Base-by-base conservation (phyloP, 441 rosid species). In the Bocquillonia castaneifolia region DNA sequence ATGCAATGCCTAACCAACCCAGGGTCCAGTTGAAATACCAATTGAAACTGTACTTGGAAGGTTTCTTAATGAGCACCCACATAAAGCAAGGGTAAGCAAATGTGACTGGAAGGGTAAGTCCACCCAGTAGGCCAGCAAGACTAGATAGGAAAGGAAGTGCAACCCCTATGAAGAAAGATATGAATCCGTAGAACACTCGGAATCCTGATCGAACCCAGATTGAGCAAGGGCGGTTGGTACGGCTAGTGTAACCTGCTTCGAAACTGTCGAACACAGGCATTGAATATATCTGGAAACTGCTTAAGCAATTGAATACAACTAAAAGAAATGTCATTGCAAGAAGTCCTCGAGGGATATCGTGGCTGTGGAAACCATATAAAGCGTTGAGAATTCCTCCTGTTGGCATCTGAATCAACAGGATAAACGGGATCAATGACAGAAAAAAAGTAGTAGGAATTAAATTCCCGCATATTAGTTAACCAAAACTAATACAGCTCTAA, bases 31-130 rank as follows among this genome's bases (percentile, higher is more conserved):
- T 85, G 81, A 93, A 88, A 72, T 91, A 91, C 96, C 96, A 91
- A 40, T 80, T 87, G 89, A 93, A 91, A 84, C 93, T 93, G 81
- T 87, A 89, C 59, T 88, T 93, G 0, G 81, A 29, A 0, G 98
- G 96, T 69, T 72, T 91, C 76, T 89, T 91, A 9, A 91, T 91
- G 25, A 93, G 89, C 15, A 84, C 90, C 97, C 97, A 93, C 96
- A 93, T 91, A 88, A 93, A 93, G 84, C 98, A 93, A 58, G 98
- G 96, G 75, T 89, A 93, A 3, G 98, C 98, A 69, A 91, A 91
- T 28, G 96, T 91, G 67, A 93, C 97, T 0, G 93, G 97, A 23
- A 91, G 94, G 5, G 93, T 93, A 34, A 93, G 89, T 64, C 97
- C 97, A 63, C 97, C 98, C 22, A 93, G 67, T 42, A 93, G 78